Conservation (phyloP, 1,284 basidiomycete species). For the Marasmius oreades region DNA sequence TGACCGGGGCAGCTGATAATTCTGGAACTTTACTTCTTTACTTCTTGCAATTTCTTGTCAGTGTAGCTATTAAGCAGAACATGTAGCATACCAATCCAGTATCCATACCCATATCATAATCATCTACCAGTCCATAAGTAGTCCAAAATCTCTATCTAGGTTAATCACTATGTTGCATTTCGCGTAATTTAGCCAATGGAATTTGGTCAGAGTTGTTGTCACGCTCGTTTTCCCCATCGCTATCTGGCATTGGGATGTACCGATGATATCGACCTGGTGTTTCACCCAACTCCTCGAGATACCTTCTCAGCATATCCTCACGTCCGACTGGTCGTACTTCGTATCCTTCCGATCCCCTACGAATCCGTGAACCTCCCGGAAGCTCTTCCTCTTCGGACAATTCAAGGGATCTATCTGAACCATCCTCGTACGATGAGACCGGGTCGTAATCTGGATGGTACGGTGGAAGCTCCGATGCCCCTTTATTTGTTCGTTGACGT, state of each 20-base stretch:
- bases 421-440: conserved; percentile 25
- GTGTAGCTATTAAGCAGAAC: too few relatives aligned
- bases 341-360: conserved; percentile 21
- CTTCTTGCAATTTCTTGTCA: not conserved
- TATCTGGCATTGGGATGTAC: conserved; percentile 16
- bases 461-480: conserved; percentile 55
- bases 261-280: conserved; percentile 16
- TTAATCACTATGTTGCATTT: not conserved
- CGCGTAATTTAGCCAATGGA: not conserved
- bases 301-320: conserved; percentile 17
- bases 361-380: conserved; percentile 20
- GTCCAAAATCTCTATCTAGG: not conserved
- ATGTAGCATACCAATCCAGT: too few relatives aligned
- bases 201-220: not conserved
- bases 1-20: not conserved
- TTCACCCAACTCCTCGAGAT: conserved; percentile 16
- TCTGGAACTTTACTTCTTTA: not conserved
- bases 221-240: conserved; percentile 9
- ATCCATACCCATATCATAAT: not conserved
- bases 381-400: conserved; percentile 33
- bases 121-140: not conserved
- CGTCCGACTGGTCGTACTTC: conserved; percentile 15
- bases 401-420: conserved; percentile 23
- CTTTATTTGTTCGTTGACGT: conserved; percentile 19
- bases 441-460: conserved; percentile 67